Conservation (phyloP, 2,329 filamentous ascomycete genomes). For the Penicillium sp. region DNA sequence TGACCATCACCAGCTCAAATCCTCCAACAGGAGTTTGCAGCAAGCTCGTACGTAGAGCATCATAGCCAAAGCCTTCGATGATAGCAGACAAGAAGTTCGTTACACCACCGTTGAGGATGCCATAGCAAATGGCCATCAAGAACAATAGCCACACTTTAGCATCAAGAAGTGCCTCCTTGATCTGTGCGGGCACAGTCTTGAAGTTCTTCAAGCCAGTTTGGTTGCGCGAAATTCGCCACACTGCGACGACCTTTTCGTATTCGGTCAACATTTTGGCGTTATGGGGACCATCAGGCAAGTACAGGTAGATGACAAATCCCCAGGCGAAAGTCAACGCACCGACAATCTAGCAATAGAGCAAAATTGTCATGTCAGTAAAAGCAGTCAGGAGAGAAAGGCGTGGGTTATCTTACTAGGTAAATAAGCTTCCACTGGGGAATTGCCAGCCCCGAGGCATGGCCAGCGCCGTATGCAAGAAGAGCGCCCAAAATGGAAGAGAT, state of each 20-base stretch:
- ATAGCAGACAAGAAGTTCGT: slow-evolving; percentile 46
- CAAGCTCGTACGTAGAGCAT: slow-evolving; percentile 22
- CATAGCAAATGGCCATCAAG: slow-evolving; percentile 41
- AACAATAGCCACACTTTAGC: slow-evolving; percentile 36
- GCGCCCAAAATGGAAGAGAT: slow-evolving; percentile 36
- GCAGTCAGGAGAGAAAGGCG: background rate
- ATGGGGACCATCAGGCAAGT: slow-evolving; percentile 27
- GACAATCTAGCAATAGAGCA: slow-evolving; percentile 17
- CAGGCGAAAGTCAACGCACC: slow-evolving; percentile 40
- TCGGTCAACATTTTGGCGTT: slow-evolving; percentile 29
- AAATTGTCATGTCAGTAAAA: background rate
- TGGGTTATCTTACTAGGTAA: slow-evolving; percentile 18
- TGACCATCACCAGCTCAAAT: slow-evolving; percentile 27
- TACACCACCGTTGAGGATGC: slow-evolving; percentile 50
- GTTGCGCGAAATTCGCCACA: slow-evolving; percentile 37
- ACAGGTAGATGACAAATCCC: slow-evolving; percentile 22
- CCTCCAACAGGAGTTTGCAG: slow-evolving; percentile 34
- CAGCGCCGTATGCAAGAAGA: slow-evolving; percentile 33
- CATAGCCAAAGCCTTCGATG: slow-evolving; percentile 44
- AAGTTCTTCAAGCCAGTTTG: slow-evolving; percentile 40
- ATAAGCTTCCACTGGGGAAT: slow-evolving; percentile 29
- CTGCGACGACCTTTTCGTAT: slow-evolving; percentile 29
- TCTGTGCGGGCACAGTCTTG: slow-evolving; percentile 31
- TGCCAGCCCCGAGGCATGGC: slow-evolving; percentile 25
- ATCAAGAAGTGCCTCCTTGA: slow-evolving; percentile 39